Base-by-base conservation (phyloP, 495 filamentous ascomycete species). In the Hypoxylon cercidicola region DNA sequence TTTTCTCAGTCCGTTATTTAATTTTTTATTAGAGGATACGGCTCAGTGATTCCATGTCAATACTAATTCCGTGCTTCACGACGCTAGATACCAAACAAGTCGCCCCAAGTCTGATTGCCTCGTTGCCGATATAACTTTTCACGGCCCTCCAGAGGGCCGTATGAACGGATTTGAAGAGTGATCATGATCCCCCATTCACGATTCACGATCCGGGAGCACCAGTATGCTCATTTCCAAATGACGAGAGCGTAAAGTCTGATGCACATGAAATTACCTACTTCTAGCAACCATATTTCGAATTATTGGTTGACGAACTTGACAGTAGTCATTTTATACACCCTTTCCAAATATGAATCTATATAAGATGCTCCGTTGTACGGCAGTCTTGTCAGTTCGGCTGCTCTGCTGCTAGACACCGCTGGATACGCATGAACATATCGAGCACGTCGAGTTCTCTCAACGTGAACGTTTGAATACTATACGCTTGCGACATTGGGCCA, bases 181-280 rank as follows among this genome's bases (percentile, higher is more conserved):
- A 56, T 60, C 44, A 50, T 37, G 56, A 60, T 51, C 37, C 7
- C 7, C 7, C n/a, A n/a, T n/a, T n/a, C n/a, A n/a, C n/a, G n/a
- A n/a, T n/a, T n/a, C n/a, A 44, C 35, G 20, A 55, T 43, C 40
- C 13, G 18, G 5, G 11, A 16, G 45, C 51, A 46, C 55, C 41
- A 60, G 21, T 44, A 40, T 39, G 25, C 51, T 37, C 16, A 55
- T 49, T 60, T 60, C 41, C 28, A 30, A 50, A 55, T 55, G 48
- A 43, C 60, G 50, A 60, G 49, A 43, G 54, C 23, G n/a, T 18
- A 16, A 23, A 19, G 8, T 19, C 15, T 10, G 6, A 37, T 34
- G 21, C 13, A 20, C 20, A 41, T 52, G 43, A 50, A 43, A 19
- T 19, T 57, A 23, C 32, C 35, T 8, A 16, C 19, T 49, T 13